Conservation (phyloP, 148 eudicot genomes). For the Nepenthes mirabilis region DNA sequence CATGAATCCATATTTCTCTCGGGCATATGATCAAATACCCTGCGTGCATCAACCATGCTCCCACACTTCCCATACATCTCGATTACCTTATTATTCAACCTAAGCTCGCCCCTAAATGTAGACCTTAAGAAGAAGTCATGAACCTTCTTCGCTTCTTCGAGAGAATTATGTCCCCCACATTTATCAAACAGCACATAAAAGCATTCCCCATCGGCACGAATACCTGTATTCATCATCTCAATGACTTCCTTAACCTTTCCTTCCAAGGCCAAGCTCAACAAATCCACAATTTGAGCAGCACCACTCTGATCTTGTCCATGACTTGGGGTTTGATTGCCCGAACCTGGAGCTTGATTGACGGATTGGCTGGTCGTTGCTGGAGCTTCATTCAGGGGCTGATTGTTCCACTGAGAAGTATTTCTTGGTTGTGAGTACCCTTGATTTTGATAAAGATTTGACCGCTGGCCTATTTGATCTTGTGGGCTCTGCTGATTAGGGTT, state of each 20-base stretch:
- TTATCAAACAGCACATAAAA: conserved; percentile 49
- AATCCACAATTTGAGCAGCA: conserved; percentile 25
- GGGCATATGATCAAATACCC: conserved; percentile 62
- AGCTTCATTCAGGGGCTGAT: conserved; percentile 16
- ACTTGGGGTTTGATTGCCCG: conserved; percentile 14
- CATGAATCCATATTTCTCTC: conserved; percentile 43
- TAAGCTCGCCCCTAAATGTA: conserved; percentile 34
- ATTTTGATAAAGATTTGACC: conserved; percentile 6
- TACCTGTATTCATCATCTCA: conserved; percentile 53
- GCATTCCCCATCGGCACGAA: conserved; percentile 36
- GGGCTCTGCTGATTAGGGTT: conserved; percentile 16
- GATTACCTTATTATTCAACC: conserved; percentile 39
- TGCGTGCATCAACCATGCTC: conserved; percentile 48
- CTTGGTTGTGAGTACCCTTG: conserved; percentile 12
- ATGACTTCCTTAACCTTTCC: conserved; percentile 70
- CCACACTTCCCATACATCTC: conserved; percentile 50
- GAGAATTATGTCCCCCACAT: conserved; percentile 41
- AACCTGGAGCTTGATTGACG: conserved; percentile 13
- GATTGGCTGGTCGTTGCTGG: background rate
- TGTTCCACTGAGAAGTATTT: conserved; percentile 14
- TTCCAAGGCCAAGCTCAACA: conserved; percentile 46
- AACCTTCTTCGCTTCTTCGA: conserved; percentile 55
- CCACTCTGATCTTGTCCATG: conserved; percentile 12
- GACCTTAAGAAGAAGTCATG: conserved; percentile 60
- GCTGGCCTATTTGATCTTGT: conserved; percentile 13